phyloP scores from a whole-genome alignment of 1,284 basidiomycete genomes.

The Malassezia caprae region DNA sequence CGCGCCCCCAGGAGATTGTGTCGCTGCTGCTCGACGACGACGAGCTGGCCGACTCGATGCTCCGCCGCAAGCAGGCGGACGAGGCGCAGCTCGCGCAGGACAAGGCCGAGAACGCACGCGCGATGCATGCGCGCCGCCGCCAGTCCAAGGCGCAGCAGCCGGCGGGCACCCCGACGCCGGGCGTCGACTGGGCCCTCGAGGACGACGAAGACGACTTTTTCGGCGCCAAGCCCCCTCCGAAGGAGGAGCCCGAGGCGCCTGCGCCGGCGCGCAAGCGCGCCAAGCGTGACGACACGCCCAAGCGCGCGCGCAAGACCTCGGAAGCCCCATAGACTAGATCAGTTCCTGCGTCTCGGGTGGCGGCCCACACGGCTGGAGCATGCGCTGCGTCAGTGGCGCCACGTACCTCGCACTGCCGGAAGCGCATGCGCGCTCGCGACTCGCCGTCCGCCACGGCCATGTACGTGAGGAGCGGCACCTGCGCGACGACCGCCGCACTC shows the following conservation, averaged over 20 bases:
- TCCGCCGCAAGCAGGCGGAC: slow-evolving; percentile 45
- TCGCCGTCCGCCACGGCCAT: slow-evolving; percentile 88
- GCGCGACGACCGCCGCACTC: slow-evolving; percentile 78
- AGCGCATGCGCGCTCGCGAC: slow-evolving; percentile 73
- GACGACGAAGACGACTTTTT: slow-evolving; percentile 48
- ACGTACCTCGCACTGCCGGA: slow-evolving; percentile 87
- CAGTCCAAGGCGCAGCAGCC: slow-evolving; percentile 29
- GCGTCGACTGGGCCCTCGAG: slow-evolving; percentile 36
- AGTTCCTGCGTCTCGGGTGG: slow-evolving; percentile 60
- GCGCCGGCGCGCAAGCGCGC: slow-evolving; percentile 20
- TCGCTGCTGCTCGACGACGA: slow-evolving; percentile 91
- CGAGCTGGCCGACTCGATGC: slow-evolving; percentile 51
- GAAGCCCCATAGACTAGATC: not conserved
- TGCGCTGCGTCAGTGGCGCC: slow-evolving; percentile 57
- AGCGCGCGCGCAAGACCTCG: slow-evolving; percentile 8
- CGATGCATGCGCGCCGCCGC: slow-evolving; percentile 37
- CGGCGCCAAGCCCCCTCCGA: slow-evolving; percentile 29
- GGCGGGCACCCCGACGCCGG: slow-evolving; percentile 16
- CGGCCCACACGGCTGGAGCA: slow-evolving; percentile 96
- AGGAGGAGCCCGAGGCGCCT: slow-evolving; percentile 26
- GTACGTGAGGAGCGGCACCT: slow-evolving; percentile 74
- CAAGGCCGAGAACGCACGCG: slow-evolving; percentile 43
- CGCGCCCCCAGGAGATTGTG: slow-evolving; percentile 93
- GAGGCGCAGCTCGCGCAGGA: slow-evolving; percentile 40
- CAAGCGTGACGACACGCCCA: slow-evolving; percentile 3